Conservation (phyloP, 176 grass and related monocot species). For the Miscanthus lutarioriparius region DNA sequence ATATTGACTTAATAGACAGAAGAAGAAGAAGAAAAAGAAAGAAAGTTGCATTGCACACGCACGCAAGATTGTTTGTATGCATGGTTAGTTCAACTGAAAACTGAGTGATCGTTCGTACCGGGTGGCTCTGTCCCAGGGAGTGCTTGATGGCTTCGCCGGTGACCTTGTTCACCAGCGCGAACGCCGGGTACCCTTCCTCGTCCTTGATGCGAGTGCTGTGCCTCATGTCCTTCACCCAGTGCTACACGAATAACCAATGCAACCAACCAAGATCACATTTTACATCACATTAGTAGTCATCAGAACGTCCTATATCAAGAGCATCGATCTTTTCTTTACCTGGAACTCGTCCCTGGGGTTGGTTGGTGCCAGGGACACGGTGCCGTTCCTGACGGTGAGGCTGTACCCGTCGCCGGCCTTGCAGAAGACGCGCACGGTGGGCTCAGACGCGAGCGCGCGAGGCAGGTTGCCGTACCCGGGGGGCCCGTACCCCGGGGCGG, state of each 20-base stretch:
- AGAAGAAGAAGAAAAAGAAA: background rate
- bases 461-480: conserved; percentile 23
- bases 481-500: background rate
- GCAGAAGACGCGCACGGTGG: conserved; percentile 54
- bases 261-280: background rate
- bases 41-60: background rate
- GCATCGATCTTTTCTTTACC: conserved; percentile 29
- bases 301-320: background rate
- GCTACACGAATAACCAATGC: conserved; percentile 26
- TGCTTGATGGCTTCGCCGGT: conserved; percentile 88
- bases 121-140: conserved; percentile 69
- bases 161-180: conserved; percentile 73
- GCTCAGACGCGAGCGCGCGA: conserved; percentile 40
- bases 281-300: too few relatives aligned
- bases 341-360: conserved; percentile 65
- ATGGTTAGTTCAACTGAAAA: background rate
- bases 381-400: conserved; percentile 54
- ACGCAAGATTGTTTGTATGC: background rate
- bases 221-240: conserved; percentile 91
- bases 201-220: conserved; percentile 74
- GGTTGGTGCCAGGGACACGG: conserved; percentile 55
- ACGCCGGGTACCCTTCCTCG: conserved; percentile 69
- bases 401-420: conserved; percentile 54
- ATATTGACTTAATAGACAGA: conserved; percentile 7
- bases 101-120: conserved; percentile 26